phyloP scores from a whole-genome alignment of 73 alveolate species.

The Paramecium octaurelia region DNA sequence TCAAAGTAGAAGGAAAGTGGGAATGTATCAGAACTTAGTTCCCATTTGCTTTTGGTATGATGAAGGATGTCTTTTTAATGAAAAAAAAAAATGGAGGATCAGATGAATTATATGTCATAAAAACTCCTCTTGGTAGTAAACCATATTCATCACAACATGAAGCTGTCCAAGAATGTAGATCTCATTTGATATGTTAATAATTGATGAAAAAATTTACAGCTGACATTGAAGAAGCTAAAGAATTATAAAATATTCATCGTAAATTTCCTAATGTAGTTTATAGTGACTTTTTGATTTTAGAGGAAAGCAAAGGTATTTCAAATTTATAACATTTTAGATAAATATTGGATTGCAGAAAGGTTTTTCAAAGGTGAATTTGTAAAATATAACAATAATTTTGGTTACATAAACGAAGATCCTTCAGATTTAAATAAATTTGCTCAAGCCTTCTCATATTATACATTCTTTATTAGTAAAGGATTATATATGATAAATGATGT shows the following conservation, averaged over 20 bases:
- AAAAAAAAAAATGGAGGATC: not conserved
- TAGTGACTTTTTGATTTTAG: not conserved
- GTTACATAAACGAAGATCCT: not conserved
- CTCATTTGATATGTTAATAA: not conserved
- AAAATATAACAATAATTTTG: constrained; percentile 27
- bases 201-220: not conserved
- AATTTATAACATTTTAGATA: not conserved
- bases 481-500: constrained; percentile 36
- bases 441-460: constrained; percentile 7
- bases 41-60: constrained; percentile 49
- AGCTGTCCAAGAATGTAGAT: constrained; percentile 31
- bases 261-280: not conserved
- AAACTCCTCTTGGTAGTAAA: constrained; percentile 4
- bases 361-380: constrained; percentile 45
- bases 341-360: constrained; percentile 40
- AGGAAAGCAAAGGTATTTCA: not conserved
- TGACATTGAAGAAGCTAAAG: not conserved
- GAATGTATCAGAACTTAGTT: not conserved
- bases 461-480: not conserved
- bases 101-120: constrained; percentile 27
- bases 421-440: not conserved
- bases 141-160: not conserved
- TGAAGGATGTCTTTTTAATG: constrained; percentile 31
- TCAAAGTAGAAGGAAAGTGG: not conserved
- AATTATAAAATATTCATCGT: not conserved